Evolutionary conservation across 306 rosid species (phyloP), one percentile per base, ranked within the genome.

Genomic region (Lablab purpureus): DNA sequence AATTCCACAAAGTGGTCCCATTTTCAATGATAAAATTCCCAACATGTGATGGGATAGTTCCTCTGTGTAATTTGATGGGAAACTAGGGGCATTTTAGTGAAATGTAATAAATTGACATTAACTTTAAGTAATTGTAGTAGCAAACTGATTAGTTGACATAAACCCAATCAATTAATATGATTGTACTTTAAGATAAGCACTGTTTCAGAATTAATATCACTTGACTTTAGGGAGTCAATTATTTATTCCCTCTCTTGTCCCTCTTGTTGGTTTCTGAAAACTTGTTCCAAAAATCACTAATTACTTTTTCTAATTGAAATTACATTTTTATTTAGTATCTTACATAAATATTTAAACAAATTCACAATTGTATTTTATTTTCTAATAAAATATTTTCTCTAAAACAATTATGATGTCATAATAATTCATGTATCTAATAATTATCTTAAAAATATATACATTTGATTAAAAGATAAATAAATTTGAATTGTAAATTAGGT

Each of bases 91-190:
- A 68, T 21, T 47, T 78, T 46, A 74, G 84, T 54, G 27, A 82
- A 77, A 58, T 63, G 28, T 75, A 77, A 49, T 17, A n/a, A 65
- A 62, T 22, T 40, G 25, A 34, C 19, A 82, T 50, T 60, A 50
- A 62, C 7, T 69, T 52, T 2, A 7, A 76, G 30, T 76, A 50
- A 70, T 25, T 70, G 68, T 28, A 22, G 25, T 73, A 25, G 73
- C 67, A 79, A 34, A 46, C 76, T 79, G 81, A 73, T 64, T 81
- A 60, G 66, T 30, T 27, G 67, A 59, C 74, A 41, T 59, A 22
- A 77, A 59, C 19, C 45, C 49, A 15, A 41, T 18, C 30, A 49
- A 54, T 65, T 50, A 76, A 68, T 74, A 50, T 15, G 37, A 10
- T 36, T 69, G 64, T 75, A 28, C 14, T 46, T n/a, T 81, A 25